Base-by-base conservation (phyloP, 2,329 filamentous ascomycete genomes). In the Aschersonia sp. region DNA sequence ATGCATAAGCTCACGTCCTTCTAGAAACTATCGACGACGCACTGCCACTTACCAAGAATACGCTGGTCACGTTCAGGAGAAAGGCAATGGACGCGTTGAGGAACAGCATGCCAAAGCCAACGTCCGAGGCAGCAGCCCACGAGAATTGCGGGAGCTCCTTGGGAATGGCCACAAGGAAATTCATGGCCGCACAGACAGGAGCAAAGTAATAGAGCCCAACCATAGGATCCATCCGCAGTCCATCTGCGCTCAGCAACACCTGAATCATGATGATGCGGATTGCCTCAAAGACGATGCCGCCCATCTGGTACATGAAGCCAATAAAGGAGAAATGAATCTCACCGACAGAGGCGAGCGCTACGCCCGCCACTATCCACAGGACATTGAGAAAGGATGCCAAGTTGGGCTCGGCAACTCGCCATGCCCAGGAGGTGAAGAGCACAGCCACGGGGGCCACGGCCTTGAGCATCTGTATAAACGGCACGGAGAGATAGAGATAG, bases 131-230 rank as follows among this genome's bases (percentile, higher is more conserved):
- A 55, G 89, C 80, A 42, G 68, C 74, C 66, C 81, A 72, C 44
- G 77, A 72, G 66, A 94, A 78, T 39, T 61, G 69, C 37, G 77
- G 77, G 2, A 83, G 62, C 65, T 94, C 86, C n/a, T 78, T 70
- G 55, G 84, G 69, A 49, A 86, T 62, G 51, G 83, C 79, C 35
- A 87, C 78, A 39, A 83, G 56, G 48, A 83, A 70, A 67, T 94
- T 94, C 80, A 88, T 87, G 57, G 82, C 65, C 45, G 85, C 84
- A 65, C 87, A 94, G 45, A 87, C 81, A 5, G 87, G 87, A 1
- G 87, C 87, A 60, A 87, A 94, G 71, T 94, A 94, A 73, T 94
- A 94, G 29, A 94, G 75, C 33, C 85, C 87, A 52, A 92, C 86
- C 37, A 94, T 75, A 37, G 87, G 86, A 59, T 92, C 85, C 87